These are phyloP conservation scores for Echites panduratus DNA, from an alignment of 257 asterid genomes.

Conservation along the genomic window DNA sequence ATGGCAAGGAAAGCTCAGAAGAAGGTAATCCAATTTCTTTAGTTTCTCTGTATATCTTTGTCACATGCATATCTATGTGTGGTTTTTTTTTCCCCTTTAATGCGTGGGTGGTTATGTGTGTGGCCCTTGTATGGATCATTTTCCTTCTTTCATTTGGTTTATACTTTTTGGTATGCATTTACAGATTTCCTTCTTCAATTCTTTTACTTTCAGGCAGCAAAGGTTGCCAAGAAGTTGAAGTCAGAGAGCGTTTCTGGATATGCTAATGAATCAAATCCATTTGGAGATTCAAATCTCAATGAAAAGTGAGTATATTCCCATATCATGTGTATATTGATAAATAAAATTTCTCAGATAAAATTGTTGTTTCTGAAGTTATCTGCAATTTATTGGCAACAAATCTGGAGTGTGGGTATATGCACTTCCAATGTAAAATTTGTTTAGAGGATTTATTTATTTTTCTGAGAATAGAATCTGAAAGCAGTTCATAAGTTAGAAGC, in stretches of 20 bases:
- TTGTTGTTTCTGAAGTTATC: not conserved
- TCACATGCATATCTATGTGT: not conserved
- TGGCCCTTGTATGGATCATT: no score
- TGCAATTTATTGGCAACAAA: not conserved
- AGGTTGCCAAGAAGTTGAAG: constrained; percentile 74
- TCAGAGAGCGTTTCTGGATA: constrained; percentile 61
- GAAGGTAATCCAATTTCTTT: constrained; percentile 25
- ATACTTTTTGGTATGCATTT: not conserved
- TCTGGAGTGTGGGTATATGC: not conserved
- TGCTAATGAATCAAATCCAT: constrained; percentile 91
- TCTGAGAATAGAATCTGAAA: not conserved
- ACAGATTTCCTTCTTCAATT: not conserved
- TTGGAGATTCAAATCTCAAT: constrained; percentile 84
- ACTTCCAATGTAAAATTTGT: not conserved
- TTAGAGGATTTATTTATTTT: not conserved
- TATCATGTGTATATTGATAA: not conserved
- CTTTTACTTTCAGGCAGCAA: constrained; percentile 41
- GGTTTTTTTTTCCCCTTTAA: not conserved
- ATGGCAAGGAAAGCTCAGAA: constrained; percentile 65
- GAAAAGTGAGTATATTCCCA: constrained; percentile 38
- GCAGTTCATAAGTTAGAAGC: not conserved
- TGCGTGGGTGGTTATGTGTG: no score
- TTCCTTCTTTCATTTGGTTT: not conserved
- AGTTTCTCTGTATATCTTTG: not conserved
- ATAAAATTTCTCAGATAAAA: not conserved